These are phyloP conservation scores for Epicoccum nigrum DNA, from an alignment of 2,329 filamentous ascomycete genomes.

Conservation along the genomic window DNA sequence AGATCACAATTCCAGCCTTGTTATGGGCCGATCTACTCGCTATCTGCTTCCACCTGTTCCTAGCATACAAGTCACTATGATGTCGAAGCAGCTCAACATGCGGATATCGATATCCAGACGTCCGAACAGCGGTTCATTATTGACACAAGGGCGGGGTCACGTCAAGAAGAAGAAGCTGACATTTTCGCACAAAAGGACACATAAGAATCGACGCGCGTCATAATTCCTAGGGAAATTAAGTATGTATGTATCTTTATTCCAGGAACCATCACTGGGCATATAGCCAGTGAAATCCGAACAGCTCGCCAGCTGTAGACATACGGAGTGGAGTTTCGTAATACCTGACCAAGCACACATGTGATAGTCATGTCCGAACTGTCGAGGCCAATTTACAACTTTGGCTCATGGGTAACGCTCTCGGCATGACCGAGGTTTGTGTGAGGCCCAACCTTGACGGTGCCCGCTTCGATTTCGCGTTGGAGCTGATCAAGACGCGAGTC, in stretches of 20 bases:
- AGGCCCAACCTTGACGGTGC: slow-evolving; percentile 36
- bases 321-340: not conserved
- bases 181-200: too few species aligned
- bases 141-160: too few species aligned
- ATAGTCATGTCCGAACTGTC: not conserved
- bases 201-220: too few species aligned
- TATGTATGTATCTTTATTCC: too few species aligned
- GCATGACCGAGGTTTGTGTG: slow-evolving; percentile 11
- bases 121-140: too few species aligned
- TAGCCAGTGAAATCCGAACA: too few species aligned
- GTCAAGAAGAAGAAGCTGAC: too few species aligned
- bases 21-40: not conserved
- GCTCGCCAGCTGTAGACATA: too few species aligned
- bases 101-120: too few species aligned
- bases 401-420: slow-evolving; percentile 24
- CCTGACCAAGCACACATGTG: not conserved
- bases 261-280: too few species aligned
- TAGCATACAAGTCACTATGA: not conserved
- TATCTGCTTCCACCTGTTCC: not conserved
- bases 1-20: not conserved
- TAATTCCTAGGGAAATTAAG: too few species aligned
- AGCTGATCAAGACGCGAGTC: slow-evolving; percentile 45
- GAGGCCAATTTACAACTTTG: slow-evolving; percentile 17
- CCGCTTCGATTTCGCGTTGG: slow-evolving; percentile 46
- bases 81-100: too few species aligned